Evolutionary conservation across 257 asterid species (phyloP).

Genomic region (Lavandula angustifolia): DNA sequence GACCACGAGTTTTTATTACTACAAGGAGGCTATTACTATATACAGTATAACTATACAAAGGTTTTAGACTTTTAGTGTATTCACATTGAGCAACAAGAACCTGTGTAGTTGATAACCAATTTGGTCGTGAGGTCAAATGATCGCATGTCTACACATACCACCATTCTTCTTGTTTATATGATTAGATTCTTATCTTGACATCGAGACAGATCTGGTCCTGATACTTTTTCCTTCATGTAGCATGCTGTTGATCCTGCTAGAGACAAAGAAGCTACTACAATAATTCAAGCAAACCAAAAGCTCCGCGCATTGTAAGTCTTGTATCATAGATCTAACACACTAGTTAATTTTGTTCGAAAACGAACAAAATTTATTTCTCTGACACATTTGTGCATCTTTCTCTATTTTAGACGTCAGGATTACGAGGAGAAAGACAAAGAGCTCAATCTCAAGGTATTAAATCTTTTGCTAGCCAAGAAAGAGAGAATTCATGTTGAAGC

Average conservation of each 20-base stretch:
- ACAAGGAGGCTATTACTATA: no score
- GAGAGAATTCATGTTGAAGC: neutral
- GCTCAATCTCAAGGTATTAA: constrained; percentile 62
- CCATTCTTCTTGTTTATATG: neutral
- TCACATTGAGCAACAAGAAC: constrained; percentile 14
- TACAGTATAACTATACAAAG: no score
- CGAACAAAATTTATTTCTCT: neutral
- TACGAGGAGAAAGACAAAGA: constrained; percentile 55
- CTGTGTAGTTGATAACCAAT: constrained; percentile 1
- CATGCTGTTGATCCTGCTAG: constrained; percentile 37
- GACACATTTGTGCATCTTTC: constrained; percentile 1
- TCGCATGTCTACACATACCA: neutral
- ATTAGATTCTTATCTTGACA: neutral
- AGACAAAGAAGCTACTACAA: constrained; percentile 44
- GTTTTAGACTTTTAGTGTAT: no score
- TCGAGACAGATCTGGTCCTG: constrained; percentile 26
- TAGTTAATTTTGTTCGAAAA: constrained; percentile 1
- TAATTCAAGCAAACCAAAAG: constrained; percentile 56
- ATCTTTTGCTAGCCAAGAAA: neutral
- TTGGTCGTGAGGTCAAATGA: neutral
- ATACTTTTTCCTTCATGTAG: constrained; percentile 41
- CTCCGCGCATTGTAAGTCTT: constrained; percentile 62
- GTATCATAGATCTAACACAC: constrained; percentile 9
- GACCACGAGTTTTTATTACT: no score
- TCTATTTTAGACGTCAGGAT: constrained; percentile 60